Base-by-base conservation (phyloP, 805 yeast species). In the Candida andamanensis region DNA sequence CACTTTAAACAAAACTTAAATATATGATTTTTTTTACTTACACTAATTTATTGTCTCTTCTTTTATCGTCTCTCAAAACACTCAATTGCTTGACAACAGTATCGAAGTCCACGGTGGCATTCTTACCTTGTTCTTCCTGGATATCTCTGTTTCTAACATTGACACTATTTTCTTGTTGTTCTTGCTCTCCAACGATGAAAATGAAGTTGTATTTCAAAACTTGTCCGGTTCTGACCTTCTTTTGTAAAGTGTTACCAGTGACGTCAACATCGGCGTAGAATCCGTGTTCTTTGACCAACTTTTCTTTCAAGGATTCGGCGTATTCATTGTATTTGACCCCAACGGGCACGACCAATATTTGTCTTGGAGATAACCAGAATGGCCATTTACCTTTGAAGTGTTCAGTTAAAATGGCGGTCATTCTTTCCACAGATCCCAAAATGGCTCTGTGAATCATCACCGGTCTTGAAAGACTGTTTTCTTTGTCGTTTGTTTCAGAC, bases 381-480 rank as follows among this genome's bases (percentile, higher is more conserved):
- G 99, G 99, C 99, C 99, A 92, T 61, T 87, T 92, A 54, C 99
- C 99, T 56, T 89, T 95, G 67, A 73, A 92, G 69, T 92, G 98
- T 67, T 92, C 99, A 38, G 95, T 89, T 62, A 92, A 78, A 50
- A 92, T 90, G 42, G 97, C 98, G 42, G 95, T 85, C 97, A 92
- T 89, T 74, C 99, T 85, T 74, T 92, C 99, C 40, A 92, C 94
- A 28, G 96, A 85, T 47, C 99, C 99, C 56, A 90, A 76, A 46
- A 92, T 86, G 46, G 99, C 99, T 68, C 99, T 85, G 72, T 92
- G 99, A 55, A 92, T 90, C 97, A 92, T 92, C 35, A 92, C 99
- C 31, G 99, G 99, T 63, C 95, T 84, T 36, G 73, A 76, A 47
- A 70, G 71, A 41, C 74, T 75, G 43, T 72, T 69, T 25, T 51